These are phyloP conservation scores for Cordia subcordata DNA, from an alignment of 257 asterid species.

Conservation along the genomic window DNA sequence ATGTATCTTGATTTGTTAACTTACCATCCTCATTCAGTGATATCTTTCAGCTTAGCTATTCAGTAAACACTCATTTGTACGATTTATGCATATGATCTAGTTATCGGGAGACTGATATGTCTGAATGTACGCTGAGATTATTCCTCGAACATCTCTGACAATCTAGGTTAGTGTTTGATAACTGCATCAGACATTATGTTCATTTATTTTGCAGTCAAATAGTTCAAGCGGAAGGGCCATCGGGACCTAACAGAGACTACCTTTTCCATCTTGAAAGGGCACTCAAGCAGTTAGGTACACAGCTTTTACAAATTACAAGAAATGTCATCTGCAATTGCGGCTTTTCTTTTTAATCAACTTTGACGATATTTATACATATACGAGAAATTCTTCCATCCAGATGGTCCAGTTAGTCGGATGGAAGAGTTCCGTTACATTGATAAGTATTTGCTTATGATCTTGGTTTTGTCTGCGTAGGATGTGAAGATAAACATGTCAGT, in stretches of 20 bases:
- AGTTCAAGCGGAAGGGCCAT: conserved; percentile 83
- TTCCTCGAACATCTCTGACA: too few relatives aligned
- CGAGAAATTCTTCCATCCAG: too few relatives aligned
- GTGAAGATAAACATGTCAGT: conserved; percentile 68
- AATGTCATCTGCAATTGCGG: background rate
- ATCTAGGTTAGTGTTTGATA: too few relatives aligned
- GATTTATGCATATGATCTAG: too few relatives aligned
- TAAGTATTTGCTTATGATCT: background rate
- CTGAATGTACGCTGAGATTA: too few relatives aligned
- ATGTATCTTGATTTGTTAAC: too few relatives aligned
- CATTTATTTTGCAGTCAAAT: conserved; percentile 70
- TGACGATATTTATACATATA: background rate
- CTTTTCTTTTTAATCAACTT: background rate
- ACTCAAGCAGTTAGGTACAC: conserved; percentile 56
- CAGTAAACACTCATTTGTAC: too few relatives aligned
- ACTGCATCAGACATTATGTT: background rate
- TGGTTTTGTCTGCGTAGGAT: conserved; percentile 34
- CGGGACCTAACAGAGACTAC: conserved; percentile 92
- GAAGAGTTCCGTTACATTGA: too few relatives aligned
- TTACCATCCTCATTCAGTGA: too few relatives aligned
- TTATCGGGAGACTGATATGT: too few relatives aligned
- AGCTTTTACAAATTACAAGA: background rate
- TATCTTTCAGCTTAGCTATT: too few relatives aligned
- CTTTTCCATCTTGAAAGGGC: conserved; percentile 89
- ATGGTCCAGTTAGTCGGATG: too few relatives aligned